phyloP scores from a whole-genome alignment of 164 flowering plant species.

The Piper longum region DNA sequence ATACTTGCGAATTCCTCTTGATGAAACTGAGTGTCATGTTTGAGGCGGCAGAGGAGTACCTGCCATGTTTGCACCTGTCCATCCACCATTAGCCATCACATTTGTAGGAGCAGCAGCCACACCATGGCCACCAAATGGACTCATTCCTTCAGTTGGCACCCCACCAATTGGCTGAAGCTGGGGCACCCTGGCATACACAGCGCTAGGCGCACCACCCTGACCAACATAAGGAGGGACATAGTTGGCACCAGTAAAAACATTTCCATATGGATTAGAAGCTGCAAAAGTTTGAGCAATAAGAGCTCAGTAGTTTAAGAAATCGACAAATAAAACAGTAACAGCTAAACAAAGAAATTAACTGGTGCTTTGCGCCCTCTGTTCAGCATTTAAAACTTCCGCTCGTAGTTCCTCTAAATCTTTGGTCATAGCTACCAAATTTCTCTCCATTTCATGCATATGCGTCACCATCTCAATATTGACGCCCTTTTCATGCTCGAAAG shows the following conservation, averaged over 20 bases:
- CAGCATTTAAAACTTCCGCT: constrained; percentile 40
- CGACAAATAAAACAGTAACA: too few species aligned
- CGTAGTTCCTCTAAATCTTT: constrained; percentile 58
- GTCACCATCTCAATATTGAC: constrained; percentile 54
- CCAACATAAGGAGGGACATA: not conserved
- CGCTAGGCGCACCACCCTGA: not conserved
- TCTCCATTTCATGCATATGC: constrained; percentile 62
- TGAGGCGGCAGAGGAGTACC: too few species aligned
- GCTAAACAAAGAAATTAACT: not conserved
- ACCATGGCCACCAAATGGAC: not conserved
- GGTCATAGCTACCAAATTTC: constrained; percentile 46
- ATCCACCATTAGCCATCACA: not conserved
- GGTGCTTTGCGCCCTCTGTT: constrained; percentile 46
- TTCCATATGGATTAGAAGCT: not conserved
- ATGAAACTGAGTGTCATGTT: too few species aligned
- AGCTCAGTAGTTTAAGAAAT: too few species aligned
- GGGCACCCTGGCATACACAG: too few species aligned
- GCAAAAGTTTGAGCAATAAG: too few species aligned
- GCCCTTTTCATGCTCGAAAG: constrained; percentile 66
- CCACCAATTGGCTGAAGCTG: too few species aligned
- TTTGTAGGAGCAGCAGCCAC: not conserved
- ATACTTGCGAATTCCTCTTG: too few species aligned
- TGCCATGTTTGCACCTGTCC: not conserved
- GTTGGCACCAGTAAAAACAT: not conserved
- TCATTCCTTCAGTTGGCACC: not conserved